Conservation (phyloP, 2,329 filamentous ascomycete genomes). For the Pseudogymnoascus verrucosus region DNA sequence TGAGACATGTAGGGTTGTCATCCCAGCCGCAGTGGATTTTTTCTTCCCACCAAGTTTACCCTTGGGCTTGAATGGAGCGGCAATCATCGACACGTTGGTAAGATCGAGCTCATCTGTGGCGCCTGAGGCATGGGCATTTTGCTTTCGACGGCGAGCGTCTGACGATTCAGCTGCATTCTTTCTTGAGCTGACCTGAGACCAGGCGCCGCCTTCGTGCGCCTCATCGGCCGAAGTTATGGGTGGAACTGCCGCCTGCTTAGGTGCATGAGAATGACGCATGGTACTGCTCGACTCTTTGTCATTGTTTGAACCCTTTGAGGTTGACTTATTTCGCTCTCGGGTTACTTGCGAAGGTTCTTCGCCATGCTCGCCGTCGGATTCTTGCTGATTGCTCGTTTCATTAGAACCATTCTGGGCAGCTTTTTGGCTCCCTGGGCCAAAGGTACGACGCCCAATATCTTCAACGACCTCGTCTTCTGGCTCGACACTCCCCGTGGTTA, state of each 20-base stretch:
- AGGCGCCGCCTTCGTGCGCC: conserved; percentile 25
- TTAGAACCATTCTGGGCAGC: conserved; percentile 22
- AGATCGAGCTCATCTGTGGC: conserved; percentile 27
- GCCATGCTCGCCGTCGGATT: conserved; percentile 38
- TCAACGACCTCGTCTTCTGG: conserved; percentile 44
- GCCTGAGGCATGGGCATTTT: conserved; percentile 23
- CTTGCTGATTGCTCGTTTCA: conserved; percentile 54
- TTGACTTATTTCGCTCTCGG: neutral
- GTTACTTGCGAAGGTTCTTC: conserved; percentile 14
- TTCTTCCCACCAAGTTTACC: conserved; percentile 23
- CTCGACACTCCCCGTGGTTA: conserved; percentile 55
- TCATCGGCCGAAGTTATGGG: conserved; percentile 13
- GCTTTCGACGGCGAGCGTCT: conserved; percentile 24
- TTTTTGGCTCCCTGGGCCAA: conserved; percentile 44
- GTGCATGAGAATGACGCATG: neutral
- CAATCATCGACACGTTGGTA: conserved; percentile 24
- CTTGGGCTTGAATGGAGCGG: conserved; percentile 21
- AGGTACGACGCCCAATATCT: conserved; percentile 62
- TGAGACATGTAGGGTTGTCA: conserved; percentile 19
- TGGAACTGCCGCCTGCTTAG: neutral
- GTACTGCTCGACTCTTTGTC: neutral
- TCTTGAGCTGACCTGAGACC: conserved; percentile 25
- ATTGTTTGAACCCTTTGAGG: neutral
- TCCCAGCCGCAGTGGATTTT: conserved; percentile 21
- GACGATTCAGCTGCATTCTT: conserved; percentile 21